A percentile compares a stretch with the other conserved stretches of the same genome.
phyloP scores from a whole-genome alignment of 352 stramenopile genomes.

The Phytophthora constricta region DNA sequence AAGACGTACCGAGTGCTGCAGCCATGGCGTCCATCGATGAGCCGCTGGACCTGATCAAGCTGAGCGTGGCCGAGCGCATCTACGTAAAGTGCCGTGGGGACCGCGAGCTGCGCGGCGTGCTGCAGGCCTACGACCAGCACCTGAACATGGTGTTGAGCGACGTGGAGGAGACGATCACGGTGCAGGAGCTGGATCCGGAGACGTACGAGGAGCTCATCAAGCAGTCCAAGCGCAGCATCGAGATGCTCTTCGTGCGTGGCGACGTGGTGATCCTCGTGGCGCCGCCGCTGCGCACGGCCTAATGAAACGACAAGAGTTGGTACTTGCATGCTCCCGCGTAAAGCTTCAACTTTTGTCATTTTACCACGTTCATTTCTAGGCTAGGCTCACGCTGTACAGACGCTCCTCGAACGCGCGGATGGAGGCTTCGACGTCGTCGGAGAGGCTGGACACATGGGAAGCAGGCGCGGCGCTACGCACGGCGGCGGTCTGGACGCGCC shows the following conservation, averaged over 20 bases:
- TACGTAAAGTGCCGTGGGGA: constrained; percentile 99
- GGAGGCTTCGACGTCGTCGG: constrained; percentile 37
- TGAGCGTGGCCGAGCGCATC: constrained; percentile 98
- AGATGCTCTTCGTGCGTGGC: constrained; percentile 99
- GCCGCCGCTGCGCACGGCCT: constrained; percentile 94
- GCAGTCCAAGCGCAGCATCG: constrained; percentile 94
- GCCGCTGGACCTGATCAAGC: constrained; percentile 98
- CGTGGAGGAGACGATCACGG: constrained; percentile 99
- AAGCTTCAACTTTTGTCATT: neutral
- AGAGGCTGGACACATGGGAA: constrained; percentile 11
- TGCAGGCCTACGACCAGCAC: constrained; percentile 99
- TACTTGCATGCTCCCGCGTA: neutral
- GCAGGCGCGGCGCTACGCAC: neutral
- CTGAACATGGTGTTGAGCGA: constrained; percentile 99
- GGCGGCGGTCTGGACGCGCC: constrained; percentile 42
- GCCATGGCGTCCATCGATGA: constrained; percentile 92
- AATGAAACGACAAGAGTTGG: constrained; percentile 17
- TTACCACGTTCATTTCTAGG: neutral
- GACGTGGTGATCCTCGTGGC: constrained; percentile 99
- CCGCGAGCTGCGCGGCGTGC: constrained; percentile 95
- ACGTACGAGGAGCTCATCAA: constrained; percentile 98
- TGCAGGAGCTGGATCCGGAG: constrained; percentile 96
- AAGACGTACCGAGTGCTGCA: too few relatives aligned
- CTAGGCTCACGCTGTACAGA: constrained; percentile 16
- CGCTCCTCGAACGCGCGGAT: constrained; percentile 54